Base-by-base conservation (phyloP, 78 protist genomes). In the Polysphondylium violaceum region DNA sequence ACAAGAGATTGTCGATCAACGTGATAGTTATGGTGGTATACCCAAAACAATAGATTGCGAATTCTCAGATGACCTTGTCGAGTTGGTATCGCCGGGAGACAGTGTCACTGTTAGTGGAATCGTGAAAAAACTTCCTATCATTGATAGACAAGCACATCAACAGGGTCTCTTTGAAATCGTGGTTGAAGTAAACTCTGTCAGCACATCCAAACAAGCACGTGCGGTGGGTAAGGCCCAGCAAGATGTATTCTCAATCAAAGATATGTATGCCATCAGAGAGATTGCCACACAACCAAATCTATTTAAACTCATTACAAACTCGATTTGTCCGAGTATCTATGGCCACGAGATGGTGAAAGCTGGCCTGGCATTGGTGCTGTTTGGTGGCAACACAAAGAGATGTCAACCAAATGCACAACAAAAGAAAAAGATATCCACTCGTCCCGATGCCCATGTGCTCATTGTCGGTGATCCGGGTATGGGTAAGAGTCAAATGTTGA, bases 381-480 rank as follows among this genome's bases (percentile, higher is more conserved):
- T 99, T 38, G 99, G 99, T 8, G 99, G 99, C 14, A 55, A 53
- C 5, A 96, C 74, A 17, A 83, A 88, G 38, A 51, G 44, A 19
- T 50, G 31, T 4, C 5, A 4, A 4, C 33, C 63, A 56, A 19
- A 6, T 23, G 74, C 58, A 1, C 35, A 50, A 11, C 78, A 88
- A 2, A 72, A 65, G 38, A 43, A 78, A 74, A 72, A 85, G 3
- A 9, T 95, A 2, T 50, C 95, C 1, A 75, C 96, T 14, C 76
- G 99, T 3, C 94, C 97, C 0, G 99, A 98, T 71, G 50, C 96
- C 1, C 99, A 99, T 86, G 56, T 98, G 9, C 94, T 98, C 9
- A 74, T 99, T 14, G 99, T 98, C 0, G 99, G 99, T 17, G 99
- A 99, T 72, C 99, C 99, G 0, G 99, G 99, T 12, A 53, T 98